Evolutionary conservation across 805 yeast species (phyloP), one percentile per base, ranked within the genome.

Genomic region (Zygosaccharomyces bailii): DNA sequence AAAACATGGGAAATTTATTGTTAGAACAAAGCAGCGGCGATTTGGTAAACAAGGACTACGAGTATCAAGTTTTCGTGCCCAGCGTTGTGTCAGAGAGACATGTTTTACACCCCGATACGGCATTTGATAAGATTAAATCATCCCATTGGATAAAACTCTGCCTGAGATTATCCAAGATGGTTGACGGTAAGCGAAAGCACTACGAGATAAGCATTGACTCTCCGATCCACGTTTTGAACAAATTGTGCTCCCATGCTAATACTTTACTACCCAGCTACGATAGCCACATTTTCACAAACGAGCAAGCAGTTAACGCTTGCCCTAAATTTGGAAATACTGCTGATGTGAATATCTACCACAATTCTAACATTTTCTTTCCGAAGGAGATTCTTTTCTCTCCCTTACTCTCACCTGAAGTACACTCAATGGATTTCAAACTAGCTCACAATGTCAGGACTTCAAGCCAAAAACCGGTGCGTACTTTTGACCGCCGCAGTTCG

Each of bases 71-170:
- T n/a, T 84, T 75, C 51, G 83, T 93, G 17, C 98, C 98, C 1
- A 79, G 80, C 49, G 69, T 69, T 40, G 70, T 87, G 46, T 75
- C 75, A 42, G 76, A 75, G 18, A 75, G 75, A 37, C 74, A 72
- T 43, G 72, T 69, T 46, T 65, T 84, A 21, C 96, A 88, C 56
- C 96, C 98, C 1, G 95, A 93, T 64, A 86, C 96, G 0, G 79
- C 86, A 2, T 83, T 75, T 54, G 78, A 76, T 18, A 81, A 80
- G 54, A 88, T 93, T 50, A 90, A 88, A 66, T 76, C 93, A 5
- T 91, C 86, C 57, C 99, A 93, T 67, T 93, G 99, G 97, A 81
- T 93, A 56, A 93, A 93, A 66, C 76, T 93, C 11, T 84, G 95
- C 51, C 67, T 93, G 42, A 70, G 98, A 41, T 71, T 93, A 31